Evolutionary conservation across 2,329 filamentous ascomycete species (phyloP).

Genomic region (Nectriaceae sp.): DNA sequence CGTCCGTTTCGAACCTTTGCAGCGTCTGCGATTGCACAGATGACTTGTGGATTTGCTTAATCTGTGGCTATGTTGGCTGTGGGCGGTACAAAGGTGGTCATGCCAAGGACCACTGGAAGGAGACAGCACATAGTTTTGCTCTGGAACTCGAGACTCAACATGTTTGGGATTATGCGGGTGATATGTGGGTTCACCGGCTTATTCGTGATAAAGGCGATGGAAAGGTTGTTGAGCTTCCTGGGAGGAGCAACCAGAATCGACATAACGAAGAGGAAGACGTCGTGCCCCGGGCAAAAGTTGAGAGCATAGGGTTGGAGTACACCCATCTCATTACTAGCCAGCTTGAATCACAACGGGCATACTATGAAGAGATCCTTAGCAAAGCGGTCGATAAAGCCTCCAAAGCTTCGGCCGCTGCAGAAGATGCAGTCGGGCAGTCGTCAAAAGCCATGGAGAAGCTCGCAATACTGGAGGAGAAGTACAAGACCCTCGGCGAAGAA

Average conservation of each 20-base stretch:
- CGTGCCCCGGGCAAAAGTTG: conserved; percentile 68
- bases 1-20: conserved; percentile 69
- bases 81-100: conserved; percentile 93
- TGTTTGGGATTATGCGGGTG: conserved; percentile 96
- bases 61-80: conserved; percentile 90
- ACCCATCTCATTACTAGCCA: conserved; percentile 91
- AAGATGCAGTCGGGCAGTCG: conserved; percentile 57
- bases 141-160: conserved; percentile 93
- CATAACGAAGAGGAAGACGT: conserved; percentile 59
- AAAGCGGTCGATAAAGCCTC: conserved; percentile 89
- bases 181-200: conserved; percentile 93
- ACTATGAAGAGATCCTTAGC: conserved; percentile 90
- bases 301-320: conserved; percentile 88
- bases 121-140: conserved; percentile 85
- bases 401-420: conserved; percentile 68
- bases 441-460: conserved; percentile 53
- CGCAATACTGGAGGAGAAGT: conserved; percentile 47
- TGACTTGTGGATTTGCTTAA: conserved; percentile 93
- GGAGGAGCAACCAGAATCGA: conserved; percentile 41
- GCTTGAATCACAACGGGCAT: conserved; percentile 86
- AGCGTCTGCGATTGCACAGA: conserved; percentile 75
- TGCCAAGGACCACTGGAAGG: conserved; percentile 90
- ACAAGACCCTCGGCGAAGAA: conserved; percentile 51
- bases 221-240: conserved; percentile 87
- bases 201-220: conserved; percentile 93